Evolutionary conservation across 495 filamentous ascomycete species (phyloP).

Genomic region (Opeltia flavorubescens): DNA sequence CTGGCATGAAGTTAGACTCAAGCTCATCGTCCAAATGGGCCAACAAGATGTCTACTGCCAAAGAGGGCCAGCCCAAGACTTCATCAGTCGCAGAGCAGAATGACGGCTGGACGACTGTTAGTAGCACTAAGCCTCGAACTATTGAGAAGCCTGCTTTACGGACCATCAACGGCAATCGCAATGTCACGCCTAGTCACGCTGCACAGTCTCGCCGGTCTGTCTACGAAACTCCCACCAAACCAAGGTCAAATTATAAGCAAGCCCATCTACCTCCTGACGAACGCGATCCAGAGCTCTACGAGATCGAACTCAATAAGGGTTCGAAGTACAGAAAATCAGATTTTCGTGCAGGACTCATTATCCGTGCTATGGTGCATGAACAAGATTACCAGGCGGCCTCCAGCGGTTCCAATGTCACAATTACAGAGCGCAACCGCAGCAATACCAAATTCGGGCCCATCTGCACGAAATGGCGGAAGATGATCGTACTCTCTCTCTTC

Average conservation of each 20-base stretch:
- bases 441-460: conserved; percentile 1
- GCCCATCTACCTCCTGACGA: not conserved
- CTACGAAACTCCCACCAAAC: not conserved
- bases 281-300: not conserved
- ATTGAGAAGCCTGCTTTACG: not conserved
- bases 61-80: not conserved
- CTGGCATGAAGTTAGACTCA: not conserved
- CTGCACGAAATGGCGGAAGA: conserved; percentile 9
- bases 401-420: not conserved
- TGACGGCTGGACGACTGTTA: not conserved
- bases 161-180: not conserved
- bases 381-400: conserved; percentile 5
- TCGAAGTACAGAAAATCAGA: not conserved
- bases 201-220: not conserved
- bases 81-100: not conserved
- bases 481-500: conserved; percentile 12
- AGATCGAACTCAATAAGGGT: not conserved
- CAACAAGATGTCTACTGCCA: not conserved
- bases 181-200: not conserved
- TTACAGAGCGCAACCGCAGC: conserved; percentile 1
- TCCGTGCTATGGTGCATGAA: conserved; percentile 11
- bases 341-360: conserved; percentile 6
- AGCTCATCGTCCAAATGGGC: not conserved
- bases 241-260: not conserved
- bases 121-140: not conserved